Evolutionary conservation across 345 rosid genomes (phyloP).

Genomic region (Citrus cavaleriei): DNA sequence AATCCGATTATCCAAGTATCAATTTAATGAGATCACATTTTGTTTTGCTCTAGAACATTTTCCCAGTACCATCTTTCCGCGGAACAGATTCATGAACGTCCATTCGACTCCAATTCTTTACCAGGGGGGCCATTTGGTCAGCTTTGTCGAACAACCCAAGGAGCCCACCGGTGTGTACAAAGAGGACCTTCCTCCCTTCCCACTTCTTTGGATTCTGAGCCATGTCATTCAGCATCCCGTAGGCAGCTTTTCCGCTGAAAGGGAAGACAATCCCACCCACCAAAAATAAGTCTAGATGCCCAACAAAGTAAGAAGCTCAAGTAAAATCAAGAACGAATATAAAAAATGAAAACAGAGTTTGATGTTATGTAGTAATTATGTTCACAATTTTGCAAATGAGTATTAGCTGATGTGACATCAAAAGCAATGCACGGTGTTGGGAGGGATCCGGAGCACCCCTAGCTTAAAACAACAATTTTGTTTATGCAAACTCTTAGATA

Average conservation of each 20-base stretch:
- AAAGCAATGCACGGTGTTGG: too few relatives aligned
- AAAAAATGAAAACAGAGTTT: not conserved
- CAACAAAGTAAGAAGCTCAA: not conserved
- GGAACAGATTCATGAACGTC: constrained; percentile 74
- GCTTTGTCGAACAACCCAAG: constrained; percentile 80
- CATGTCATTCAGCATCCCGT: constrained; percentile 75
- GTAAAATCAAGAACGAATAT: not conserved
- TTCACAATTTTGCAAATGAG: not conserved
- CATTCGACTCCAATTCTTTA: constrained; percentile 69
- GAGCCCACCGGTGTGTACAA: constrained; percentile 86
- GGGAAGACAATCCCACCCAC: not conserved
- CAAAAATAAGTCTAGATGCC: not conserved
- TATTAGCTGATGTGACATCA: not conserved
- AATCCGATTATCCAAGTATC: not conserved
- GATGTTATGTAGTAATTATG: not conserved
- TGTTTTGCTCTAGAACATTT: constrained; percentile 55
- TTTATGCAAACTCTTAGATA: not conserved
- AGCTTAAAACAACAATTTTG: not conserved
- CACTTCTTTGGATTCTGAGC: constrained; percentile 62
- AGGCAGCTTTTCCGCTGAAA: constrained; percentile 84
- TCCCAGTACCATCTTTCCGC: constrained; percentile 64
- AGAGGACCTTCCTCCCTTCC: constrained; percentile 80
- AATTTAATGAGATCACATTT: not conserved
- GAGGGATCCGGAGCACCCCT: not conserved
- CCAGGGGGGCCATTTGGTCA: constrained; percentile 60